Evolutionary conservation across 1,139 yeast species (phyloP), one percentile per base, ranked within the genome.

Genomic region (Sugiyamaella novakii): DNA sequence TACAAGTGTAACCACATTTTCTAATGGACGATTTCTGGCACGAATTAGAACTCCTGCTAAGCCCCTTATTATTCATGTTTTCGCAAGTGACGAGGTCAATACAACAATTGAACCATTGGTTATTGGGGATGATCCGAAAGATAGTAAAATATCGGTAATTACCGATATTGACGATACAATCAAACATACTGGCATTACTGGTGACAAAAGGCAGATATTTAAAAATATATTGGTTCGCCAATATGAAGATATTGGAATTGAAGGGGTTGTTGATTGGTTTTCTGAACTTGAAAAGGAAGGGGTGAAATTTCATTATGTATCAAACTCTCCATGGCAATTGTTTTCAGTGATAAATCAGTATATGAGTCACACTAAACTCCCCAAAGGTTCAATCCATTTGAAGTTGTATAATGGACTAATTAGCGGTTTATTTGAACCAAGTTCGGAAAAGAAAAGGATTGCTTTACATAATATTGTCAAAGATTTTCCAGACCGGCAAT

Each of bases 151-250:
- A 21, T 88, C 87, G 11, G 69, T 94, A 1, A 89, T 94, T 28
- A 83, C 94, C 58, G 99, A 94, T 66, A 84, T 94, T 43, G 99
- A 94, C 63, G 98, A 94, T 63, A 94, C 99, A 0, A 81, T 92
- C 33, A 86, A 94, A 60, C 73, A 80, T 40, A 89, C 98, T 0
- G 98, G 98, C 1, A 91, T 94, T 0, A 76, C 87, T 27, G 94
- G 94, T 2, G 95, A 88, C 55, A 88, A 87, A 65, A 75, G 95
- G 48, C 88, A 86, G 37, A 73, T 92, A 54, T 80, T 92, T 67
- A 76, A 86, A 53, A 89, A 85, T 62, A 81, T 89, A 1, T 79
- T 94, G 53, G 77, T 85, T 2, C 80, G 79, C 45, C 83, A 82
- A 42, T 79, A 80, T 43, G 69, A 74, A 7, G 78, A 76, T 19